Base-by-base conservation (phyloP, 169 alveolate genomes). In the Plasmodium billcollinsi region DNA sequence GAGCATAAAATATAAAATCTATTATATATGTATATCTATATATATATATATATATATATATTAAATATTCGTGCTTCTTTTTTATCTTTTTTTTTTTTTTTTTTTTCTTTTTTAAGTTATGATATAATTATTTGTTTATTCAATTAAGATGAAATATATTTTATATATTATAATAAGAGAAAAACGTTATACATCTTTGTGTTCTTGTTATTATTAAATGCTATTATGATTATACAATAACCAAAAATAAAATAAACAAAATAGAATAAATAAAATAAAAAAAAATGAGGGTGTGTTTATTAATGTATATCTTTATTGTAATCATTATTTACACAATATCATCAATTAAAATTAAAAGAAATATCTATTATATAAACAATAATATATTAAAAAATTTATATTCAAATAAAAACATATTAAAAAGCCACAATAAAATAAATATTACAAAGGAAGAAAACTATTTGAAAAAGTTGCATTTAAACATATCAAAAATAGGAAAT, bases 271-370 rank as follows among this genome's bases (percentile, higher is more conserved):
- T 52, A 20, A 54, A 61, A 47, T 6, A 15, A n/a, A 43, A 47
- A 21, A 76, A 76, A 76, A 76, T 76, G 89, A 76, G 43, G 73
- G 21, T 58, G 12, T 26, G 9, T 54, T 54, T 54, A 54, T 54
- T 54, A 54, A 54, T 54, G 4, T 54, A n/a, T 54, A 54, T 54
- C 20, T 54, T n/a, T 59, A 65, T 15, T 21, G 33, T 76, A 18
- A 56, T 43, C 47, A 63, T 15, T 69, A 39, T 62, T 14, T 74
- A 24, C 66, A 43, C 50, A 63, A 20, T 65, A 47, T 45, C 45
- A 33, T 65, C 76, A 62, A 21, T 76, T 29, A 76, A 65, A 76
- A 26, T 76, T 18, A 56, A 63, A 11, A 75, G 75, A 75, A 76
- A 24, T 63, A 47, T 15, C 52, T 54, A 76, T 26, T 76, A 20